Conservation (phyloP, 257 asterid species). For the Verbascum thapsus region DNA sequence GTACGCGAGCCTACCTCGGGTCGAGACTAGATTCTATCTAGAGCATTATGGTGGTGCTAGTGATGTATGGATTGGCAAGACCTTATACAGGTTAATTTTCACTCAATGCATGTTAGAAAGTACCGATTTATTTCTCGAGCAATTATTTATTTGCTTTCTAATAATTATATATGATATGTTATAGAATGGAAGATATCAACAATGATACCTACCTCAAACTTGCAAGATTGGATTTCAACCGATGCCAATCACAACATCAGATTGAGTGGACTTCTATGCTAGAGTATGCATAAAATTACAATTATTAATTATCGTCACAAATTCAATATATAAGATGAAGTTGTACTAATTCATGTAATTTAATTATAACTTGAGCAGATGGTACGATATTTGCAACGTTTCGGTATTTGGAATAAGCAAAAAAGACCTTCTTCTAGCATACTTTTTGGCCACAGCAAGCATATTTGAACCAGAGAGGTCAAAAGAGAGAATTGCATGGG, state of each 20-base stretch:
- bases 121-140: neutral
- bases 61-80: conserved; percentile 43
- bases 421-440: conserved; percentile 38
- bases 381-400: conserved; percentile 35
- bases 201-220: conserved; percentile 37
- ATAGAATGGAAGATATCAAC: conserved; percentile 42
- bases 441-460: conserved; percentile 44
- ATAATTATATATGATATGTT: neutral
- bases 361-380: conserved; percentile 28
- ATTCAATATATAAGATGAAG: too few relatives aligned
- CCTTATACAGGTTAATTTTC: conserved; percentile 35
- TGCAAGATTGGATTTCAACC: conserved; percentile 45
- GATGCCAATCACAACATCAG: conserved; percentile 49
- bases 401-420: conserved; percentile 37
- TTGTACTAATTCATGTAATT: neutral
- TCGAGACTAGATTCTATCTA: conserved; percentile 35
- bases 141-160: neutral
- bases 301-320: too few relatives aligned
- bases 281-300: conserved; percentile 23
- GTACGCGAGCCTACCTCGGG: conserved; percentile 43
- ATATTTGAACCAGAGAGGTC: conserved; percentile 43
- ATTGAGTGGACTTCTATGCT: conserved; percentile 48
- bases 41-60: conserved; percentile 35
- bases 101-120: neutral
- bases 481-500: conserved; percentile 48